Conservation (phyloP, 1,284 basidiomycete species). For the Meira miltonrushii region DNA sequence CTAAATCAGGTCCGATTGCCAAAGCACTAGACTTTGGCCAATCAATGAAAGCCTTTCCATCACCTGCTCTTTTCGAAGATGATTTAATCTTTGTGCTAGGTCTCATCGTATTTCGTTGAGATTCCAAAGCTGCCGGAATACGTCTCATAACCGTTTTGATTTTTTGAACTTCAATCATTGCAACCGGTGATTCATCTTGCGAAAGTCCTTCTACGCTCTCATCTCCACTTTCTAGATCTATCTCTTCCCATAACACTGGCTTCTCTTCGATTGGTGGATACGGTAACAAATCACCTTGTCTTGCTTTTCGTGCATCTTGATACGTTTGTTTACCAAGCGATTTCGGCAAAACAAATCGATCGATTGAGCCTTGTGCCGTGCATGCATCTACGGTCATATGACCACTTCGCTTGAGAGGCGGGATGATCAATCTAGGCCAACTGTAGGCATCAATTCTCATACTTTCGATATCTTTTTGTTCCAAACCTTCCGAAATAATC, state of each 20-base stretch:
- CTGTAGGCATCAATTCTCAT: constrained; percentile 7
- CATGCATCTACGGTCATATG: constrained; percentile 91
- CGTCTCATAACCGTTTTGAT: constrained; percentile 1
- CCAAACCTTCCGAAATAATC: neutral
- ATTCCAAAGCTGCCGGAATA: neutral
- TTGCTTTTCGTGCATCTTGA: constrained; percentile 87
- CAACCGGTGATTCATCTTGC: neutral
- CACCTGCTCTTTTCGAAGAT: no score
- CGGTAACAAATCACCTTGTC: constrained; percentile 93
- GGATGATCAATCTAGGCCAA: constrained; percentile 86
- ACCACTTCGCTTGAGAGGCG: constrained; percentile 84
- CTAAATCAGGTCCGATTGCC: constrained; percentile 1
- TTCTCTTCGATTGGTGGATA: constrained; percentile 55
- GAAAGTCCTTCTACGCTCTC: neutral
- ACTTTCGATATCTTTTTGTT: neutral
- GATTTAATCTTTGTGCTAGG: no score
- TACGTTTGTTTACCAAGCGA: constrained; percentile 89
- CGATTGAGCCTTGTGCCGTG: constrained; percentile 73
- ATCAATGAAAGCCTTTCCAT: no score
- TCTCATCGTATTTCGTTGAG: no score
- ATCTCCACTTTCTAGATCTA: neutral
- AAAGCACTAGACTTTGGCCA: neutral
- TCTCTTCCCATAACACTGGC: neutral
- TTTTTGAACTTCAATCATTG: neutral
- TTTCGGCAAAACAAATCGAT: constrained; percentile 82